Evolutionary conservation across 352 stramenopile species (phyloP).

Genomic region (Pythium folliculosum): DNA sequence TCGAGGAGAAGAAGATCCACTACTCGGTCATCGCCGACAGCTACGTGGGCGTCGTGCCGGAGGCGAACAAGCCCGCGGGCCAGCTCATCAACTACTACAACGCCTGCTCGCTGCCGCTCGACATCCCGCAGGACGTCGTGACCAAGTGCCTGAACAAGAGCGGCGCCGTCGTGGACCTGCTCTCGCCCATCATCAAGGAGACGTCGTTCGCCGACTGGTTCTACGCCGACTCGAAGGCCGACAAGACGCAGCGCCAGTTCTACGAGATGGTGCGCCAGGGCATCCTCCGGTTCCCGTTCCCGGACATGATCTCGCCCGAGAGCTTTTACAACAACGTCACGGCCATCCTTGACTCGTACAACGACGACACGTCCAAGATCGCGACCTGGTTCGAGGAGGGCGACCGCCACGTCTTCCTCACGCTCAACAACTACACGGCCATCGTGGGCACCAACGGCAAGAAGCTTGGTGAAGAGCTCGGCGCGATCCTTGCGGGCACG

Average conservation of each 20-base stretch:
- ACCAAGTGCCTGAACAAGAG: slow-evolving; percentile 48
- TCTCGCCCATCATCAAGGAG: slow-evolving; percentile 53
- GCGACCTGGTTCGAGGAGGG: slow-evolving; percentile 54
- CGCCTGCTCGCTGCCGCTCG: slow-evolving; percentile 52
- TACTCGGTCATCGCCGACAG: slow-evolving; percentile 64
- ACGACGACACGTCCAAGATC: slow-evolving; percentile 38
- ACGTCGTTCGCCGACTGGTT: slow-evolving; percentile 56
- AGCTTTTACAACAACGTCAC: slow-evolving; percentile 55
- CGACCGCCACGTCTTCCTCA: slow-evolving; percentile 49
- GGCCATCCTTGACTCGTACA: slow-evolving; percentile 48
- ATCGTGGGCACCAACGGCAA: slow-evolving; percentile 14
- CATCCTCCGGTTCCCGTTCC: slow-evolving; percentile 57
- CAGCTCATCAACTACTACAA: slow-evolving; percentile 65
- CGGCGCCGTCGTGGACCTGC: slow-evolving; percentile 48
- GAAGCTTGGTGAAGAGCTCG: slow-evolving; percentile 20
- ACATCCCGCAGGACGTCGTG: slow-evolving; percentile 38
- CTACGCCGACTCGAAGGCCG: slow-evolving; percentile 64
- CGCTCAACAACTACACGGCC: slow-evolving; percentile 20
- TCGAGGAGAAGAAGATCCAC: slow-evolving; percentile 51
- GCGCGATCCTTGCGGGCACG: slow-evolving; percentile 12
- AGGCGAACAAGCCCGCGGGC: slow-evolving; percentile 39
- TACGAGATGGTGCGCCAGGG: slow-evolving; percentile 60
- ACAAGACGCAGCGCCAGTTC: slow-evolving; percentile 65
- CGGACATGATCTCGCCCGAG: slow-evolving; percentile 45
- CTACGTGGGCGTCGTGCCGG: slow-evolving; percentile 64